Base-by-base conservation (phyloP, 1,139 yeast species). In the Taiozyma sp. region DNA sequence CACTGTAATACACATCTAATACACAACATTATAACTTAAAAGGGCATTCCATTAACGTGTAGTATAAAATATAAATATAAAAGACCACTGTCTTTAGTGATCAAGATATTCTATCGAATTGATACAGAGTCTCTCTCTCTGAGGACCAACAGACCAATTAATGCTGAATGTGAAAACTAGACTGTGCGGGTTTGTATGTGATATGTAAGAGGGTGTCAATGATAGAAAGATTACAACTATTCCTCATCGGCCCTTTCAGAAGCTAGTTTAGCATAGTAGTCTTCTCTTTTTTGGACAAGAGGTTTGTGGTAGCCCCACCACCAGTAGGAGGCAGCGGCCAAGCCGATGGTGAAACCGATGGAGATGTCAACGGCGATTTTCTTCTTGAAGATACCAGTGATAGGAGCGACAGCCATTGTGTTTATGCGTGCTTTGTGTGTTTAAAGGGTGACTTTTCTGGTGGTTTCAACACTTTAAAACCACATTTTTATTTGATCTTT, bases 331-430 rank as follows among this genome's bases (percentile, higher is more conserved):
- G 82, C 87, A 64, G 79, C 74, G 46, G 67, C 76, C 49, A 76
- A 68, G 57, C 88, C 88, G 47, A 78, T 61, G 56, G 73, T 62
- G 58, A 72, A 65, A 58, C 96, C 96, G 62, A 84, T 73, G 64
- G 83, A 60, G 71, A 92, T 81, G 68, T 93, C 97, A 62, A 87
- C 80, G 69, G 87, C 79, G 72, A 89, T 83, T 74, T 84, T 86
- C 78, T 84, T 89, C 76, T 81, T 88, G 60, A 92, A 80, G 61
- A 87, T 76, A 62, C 97, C 97, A 54, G 85, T 81, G 67, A 92
- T 90, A 65, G 97, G 96, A 68, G 96, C 90, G 68, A 91, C 81
- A 67, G 96, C 88, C 89, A 87, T 86, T 24, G 27, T 24, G 27
- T 49, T 44, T 52, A 46, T 22, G 13, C 9, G 24, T 4, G 6